These are phyloP conservation scores for Thamnidium elegans DNA, from an alignment of 192 early-diverging fungal species.

Conservation along the genomic window DNA sequence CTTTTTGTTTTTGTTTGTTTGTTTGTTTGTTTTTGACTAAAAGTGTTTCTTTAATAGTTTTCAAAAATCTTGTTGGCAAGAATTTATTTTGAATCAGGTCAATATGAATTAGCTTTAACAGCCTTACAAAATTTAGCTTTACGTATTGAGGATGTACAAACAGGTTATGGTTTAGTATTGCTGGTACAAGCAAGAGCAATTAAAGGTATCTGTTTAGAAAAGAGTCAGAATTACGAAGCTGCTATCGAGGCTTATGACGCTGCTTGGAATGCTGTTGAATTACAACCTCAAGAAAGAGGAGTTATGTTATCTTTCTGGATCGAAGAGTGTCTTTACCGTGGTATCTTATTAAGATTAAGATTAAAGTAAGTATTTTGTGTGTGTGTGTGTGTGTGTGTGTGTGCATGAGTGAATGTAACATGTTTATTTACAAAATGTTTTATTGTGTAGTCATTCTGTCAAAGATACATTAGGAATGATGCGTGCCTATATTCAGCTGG, in stretches of 20 bases:
- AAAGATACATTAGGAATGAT: slow-evolving; percentile 10
- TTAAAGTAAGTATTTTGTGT: slow-evolving; percentile 4
- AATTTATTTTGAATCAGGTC: slow-evolving; percentile 53
- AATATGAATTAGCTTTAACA: slow-evolving; percentile 43
- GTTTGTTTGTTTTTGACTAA: background rate
- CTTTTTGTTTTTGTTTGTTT: background rate
- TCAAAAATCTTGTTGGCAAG: slow-evolving; percentile 54
- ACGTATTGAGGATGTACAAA: slow-evolving; percentile 29
- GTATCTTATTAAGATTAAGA: slow-evolving; percentile 4
- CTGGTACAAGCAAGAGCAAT: slow-evolving; percentile 54
- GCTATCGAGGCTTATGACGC: slow-evolving; percentile 55
- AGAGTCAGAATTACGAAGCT: slow-evolving; percentile 31
- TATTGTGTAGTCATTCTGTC: background rate
- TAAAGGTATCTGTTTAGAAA: slow-evolving; percentile 51
- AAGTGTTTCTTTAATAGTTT: slow-evolving; percentile 18
- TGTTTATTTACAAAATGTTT: no score
- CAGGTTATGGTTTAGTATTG: slow-evolving; percentile 58
- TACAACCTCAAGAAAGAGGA: slow-evolving; percentile 28
- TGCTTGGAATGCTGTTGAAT: slow-evolving; percentile 23
- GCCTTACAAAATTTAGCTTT: slow-evolving; percentile 36
- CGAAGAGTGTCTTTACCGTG: slow-evolving; percentile 19
- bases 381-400: no score
- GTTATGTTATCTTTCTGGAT: slow-evolving; percentile 18
- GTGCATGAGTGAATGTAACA: no score
- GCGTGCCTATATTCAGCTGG: slow-evolving; percentile 16